Evolutionary conservation across 78 protist genomes (phyloP), one percentile per base, ranked within the genome.

Genomic region (Chrysochromulina parva): DNA sequence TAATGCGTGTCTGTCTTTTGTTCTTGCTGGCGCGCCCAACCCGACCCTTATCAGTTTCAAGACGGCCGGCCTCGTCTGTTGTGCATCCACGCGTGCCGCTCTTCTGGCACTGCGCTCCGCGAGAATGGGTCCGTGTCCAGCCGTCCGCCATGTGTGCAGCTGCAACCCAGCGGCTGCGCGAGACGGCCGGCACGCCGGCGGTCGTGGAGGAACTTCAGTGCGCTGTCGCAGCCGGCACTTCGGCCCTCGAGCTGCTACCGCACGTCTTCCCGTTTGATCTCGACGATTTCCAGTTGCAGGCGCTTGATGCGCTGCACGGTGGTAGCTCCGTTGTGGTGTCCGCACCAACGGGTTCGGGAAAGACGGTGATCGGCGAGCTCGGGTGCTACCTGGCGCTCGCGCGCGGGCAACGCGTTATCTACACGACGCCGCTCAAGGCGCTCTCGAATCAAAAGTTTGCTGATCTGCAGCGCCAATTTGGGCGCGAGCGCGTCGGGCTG

Each of bases 371-470:
- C 20, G 93, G 80, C 17, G 93, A 91, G 74, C 54, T 65, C 9
- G 90, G 52, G 24, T 14, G 10, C 17, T 62, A 14, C 85, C 20
- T 22, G 7, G 90, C 92, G 54, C 48, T 76, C 73, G 24, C 74
- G 19, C 26, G 22, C 11, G 71, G 92, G 26, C 22, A 48, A 69
- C 55, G 82, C 17, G 88, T 47, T 38, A 14, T 91, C 50, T 91
- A 91, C 91, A 91, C 93, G 24, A 87, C 93, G 87, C 93, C 93
- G 52, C 88, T 91, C 67, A 91, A 91, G 82, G 93, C 90, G 73
- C 89, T 91, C 28, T 65, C 86, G 65, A 91, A 91, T 85, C 93
- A 91, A 48, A 91, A 91, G 89, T 91, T 58, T 59, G 22, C 1
- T 14, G 93, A 91, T 54, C 67, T 91, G 22, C 19, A 38, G 58